Evolutionary conservation across 805 yeast species (phyloP), one percentile per base, ranked within the genome.

Genomic region (Wickerhamomyces chambardii): DNA sequence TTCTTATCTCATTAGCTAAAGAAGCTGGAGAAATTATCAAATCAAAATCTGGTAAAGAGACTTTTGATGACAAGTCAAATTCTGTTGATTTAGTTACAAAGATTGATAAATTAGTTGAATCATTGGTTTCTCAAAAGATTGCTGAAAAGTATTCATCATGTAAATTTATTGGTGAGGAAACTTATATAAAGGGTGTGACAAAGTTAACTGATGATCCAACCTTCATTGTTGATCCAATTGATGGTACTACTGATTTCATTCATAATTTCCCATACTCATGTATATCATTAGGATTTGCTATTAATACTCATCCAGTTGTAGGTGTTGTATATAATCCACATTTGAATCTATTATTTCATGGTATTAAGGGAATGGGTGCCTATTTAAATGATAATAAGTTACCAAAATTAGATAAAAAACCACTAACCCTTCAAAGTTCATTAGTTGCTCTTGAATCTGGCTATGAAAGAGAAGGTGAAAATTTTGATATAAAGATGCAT

Each of bases 271-370:
- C 83, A 2, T 70, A 63, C 48, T 67, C 76, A 30, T 76, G 82
- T 53, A 73, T 74, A 33, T 77, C 83, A 1, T 47, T 77, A 28
- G 83, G 83, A 0, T 63, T 77, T 36, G 64, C 79, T 2, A 52
- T 70, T 15, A 48, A 61, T 39, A 61, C 63, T 29, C 52, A 52
- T 36, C 70, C 83, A 2, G 69, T 61, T 0, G 76, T 76, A n/a
- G 84, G 84, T 19, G 84, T 75, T 11, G 70, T 77, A n/a, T 76
- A 64, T 51, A 77, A 75, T 48, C 84, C 84, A 8, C 73, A 71
- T 42, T 47, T 71, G 47, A 58, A 73, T 42, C 63, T 64, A 36
- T 45, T 76, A 41, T 77, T 65, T 59, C 64, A 66, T 31, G 84
- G 73, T 4, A 66, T 74, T 24, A 65, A 62, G 40, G 79, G 78